These are phyloP conservation scores for Lepidium sativum DNA, from an alignment of 345 rosid species.

Conservation along the genomic window DNA sequence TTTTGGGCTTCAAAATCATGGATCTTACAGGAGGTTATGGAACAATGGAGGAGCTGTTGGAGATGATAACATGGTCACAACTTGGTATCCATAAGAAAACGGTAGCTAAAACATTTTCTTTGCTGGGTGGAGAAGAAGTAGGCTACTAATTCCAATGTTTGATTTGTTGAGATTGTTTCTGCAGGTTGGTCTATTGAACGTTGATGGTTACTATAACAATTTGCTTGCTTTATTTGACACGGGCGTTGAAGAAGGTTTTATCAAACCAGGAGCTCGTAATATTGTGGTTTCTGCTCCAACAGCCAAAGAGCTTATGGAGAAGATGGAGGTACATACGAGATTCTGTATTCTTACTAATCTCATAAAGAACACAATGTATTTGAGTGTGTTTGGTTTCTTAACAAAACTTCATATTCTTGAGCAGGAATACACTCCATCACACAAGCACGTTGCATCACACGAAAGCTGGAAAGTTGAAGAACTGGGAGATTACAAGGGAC, in stretches of 20 bases:
- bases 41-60: slow-evolving; percentile 90
- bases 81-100: slow-evolving; percentile 93
- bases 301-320: slow-evolving; percentile 73
- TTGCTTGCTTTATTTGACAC: slow-evolving; percentile 81
- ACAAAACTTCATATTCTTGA: not conserved
- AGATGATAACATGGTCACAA: slow-evolving; percentile 98
- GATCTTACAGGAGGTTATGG: slow-evolving; percentile 75
- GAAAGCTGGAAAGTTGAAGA: slow-evolving; percentile 89
- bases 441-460: slow-evolving; percentile 67
- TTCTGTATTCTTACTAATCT: no score
- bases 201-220: slow-evolving; percentile 82
- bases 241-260: slow-evolving; percentile 91
- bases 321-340: slow-evolving; percentile 65
- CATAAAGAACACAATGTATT: not conserved
- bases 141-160: not conserved
- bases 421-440: slow-evolving; percentile 69
- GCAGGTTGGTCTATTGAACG: slow-evolving; percentile 90
- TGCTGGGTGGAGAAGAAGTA: not conserved
- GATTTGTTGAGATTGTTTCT: not conserved
- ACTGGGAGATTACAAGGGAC: slow-evolving; percentile 48
- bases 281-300: slow-evolving; percentile 82
- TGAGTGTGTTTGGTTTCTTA: not conserved
- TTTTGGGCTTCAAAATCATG: not conserved
- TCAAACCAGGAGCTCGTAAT: slow-evolving; percentile 72
- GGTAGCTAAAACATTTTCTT: slow-evolving; percentile 26